Evolutionary conservation across 768 basidiomycete genomes (phyloP).

Genomic region (Polyporus arcularius): DNA sequence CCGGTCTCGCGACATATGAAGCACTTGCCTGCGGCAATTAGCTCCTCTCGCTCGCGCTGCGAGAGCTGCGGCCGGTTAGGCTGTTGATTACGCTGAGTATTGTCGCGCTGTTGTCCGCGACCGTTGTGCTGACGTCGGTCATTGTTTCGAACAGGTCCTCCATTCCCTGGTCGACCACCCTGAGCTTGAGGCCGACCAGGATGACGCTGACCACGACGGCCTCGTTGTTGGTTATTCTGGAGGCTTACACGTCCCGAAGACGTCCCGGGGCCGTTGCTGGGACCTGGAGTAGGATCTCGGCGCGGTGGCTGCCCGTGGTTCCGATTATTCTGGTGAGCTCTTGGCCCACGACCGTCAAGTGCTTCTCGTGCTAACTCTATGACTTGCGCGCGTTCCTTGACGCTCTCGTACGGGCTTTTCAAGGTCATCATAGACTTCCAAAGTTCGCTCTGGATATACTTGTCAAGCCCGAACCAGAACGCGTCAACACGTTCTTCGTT

Average conservation of each 20-base stretch:
- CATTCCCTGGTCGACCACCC: too few species aligned
- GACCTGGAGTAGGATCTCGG: too few species aligned
- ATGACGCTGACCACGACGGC: too few species aligned
- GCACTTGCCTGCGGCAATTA: constrained; percentile 8
- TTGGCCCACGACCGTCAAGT: neutral
- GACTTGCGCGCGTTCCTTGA: neutral
- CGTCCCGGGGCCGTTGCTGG: too few species aligned
- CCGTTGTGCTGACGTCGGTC: too few species aligned
- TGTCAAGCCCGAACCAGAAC: constrained; percentile 37
- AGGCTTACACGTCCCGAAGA: too few species aligned
- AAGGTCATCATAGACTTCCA: constrained; percentile 33
- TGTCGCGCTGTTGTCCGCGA: too few species aligned
- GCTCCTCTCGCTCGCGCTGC: neutral
- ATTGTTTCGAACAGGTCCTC: too few species aligned
- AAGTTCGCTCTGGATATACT: constrained; percentile 30
- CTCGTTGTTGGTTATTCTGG: too few species aligned
- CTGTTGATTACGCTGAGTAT: neutral
- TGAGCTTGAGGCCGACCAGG: too few species aligned
- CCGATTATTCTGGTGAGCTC: neutral
- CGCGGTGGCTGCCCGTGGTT: neutral
- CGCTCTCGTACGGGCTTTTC: constrained; percentile 22
- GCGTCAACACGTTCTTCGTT: constrained; percentile 29
- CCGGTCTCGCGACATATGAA: constrained; percentile 15
- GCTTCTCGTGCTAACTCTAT: neutral
- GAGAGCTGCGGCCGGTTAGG: neutral